phyloP scores from a whole-genome alignment of 257 asterid species.

The Cruciata laevipes region DNA sequence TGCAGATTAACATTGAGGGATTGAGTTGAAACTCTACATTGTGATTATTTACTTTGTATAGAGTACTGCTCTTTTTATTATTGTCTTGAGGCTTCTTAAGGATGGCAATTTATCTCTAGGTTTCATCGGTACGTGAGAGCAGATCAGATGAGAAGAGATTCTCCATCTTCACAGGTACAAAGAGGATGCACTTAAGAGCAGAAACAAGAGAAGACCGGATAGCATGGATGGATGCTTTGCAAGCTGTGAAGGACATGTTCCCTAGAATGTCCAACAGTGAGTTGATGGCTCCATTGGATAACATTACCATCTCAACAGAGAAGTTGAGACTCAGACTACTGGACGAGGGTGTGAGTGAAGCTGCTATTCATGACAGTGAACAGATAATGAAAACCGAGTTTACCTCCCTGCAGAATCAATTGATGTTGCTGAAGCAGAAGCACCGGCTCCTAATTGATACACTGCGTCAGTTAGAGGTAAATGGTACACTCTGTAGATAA shows the following conservation, averaged over 20 bases:
- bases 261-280: constrained; percentile 96
- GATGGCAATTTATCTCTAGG: constrained; percentile 41
- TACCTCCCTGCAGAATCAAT: constrained; percentile 65
- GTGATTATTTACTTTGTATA: neutral
- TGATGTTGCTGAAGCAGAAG: constrained; percentile 75
- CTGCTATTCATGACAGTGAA: constrained; percentile 72
- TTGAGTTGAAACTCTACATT: neutral
- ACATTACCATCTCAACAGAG: constrained; percentile 61
- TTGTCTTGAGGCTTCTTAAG: constrained; percentile 11
- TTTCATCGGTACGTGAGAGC: constrained; percentile 81
- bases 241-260: constrained; percentile 84
- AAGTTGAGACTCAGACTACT: constrained; percentile 64
- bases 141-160: constrained; percentile 88
- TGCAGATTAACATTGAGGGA: neutral
- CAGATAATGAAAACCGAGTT: constrained; percentile 78
- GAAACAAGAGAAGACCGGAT: constrained; percentile 71
- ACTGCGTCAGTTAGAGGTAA: constrained; percentile 93
- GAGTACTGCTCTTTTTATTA: neutral
- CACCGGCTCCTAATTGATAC: constrained; percentile 77
- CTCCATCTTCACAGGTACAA: constrained; percentile 91
- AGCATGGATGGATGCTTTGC: constrained; percentile 87
- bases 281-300: constrained; percentile 78
- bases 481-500: constrained; percentile 35
- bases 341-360: constrained; percentile 66
- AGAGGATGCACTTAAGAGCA: constrained; percentile 84